Evolutionary conservation across 1,139 yeast genomes (phyloP).

Genomic region (Taphrina wiesneri): DNA sequence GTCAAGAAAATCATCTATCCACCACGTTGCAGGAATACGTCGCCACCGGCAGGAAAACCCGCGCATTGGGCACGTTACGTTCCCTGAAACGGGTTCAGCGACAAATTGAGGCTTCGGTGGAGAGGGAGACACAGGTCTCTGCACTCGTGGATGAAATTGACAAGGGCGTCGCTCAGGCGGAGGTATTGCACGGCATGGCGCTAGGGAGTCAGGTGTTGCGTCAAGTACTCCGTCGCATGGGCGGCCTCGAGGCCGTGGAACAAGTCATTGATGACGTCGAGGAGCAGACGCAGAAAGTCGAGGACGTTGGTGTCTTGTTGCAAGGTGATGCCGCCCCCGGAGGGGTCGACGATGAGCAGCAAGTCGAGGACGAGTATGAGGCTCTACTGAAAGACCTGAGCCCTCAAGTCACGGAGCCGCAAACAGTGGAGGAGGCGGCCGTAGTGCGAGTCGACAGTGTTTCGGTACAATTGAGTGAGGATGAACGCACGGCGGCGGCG

Average conservation of each 20-base stretch:
- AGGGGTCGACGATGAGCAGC: not conserved
- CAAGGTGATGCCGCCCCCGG: not conserved
- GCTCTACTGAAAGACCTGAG: not conserved
- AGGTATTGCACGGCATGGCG: slow-evolving; percentile 14
- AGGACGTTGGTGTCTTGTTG: slow-evolving; percentile 13
- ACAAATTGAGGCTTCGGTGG: not conserved
- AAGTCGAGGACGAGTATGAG: slow-evolving; percentile 5
- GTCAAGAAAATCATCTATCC: not conserved
- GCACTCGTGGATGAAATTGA: slow-evolving; percentile 23
- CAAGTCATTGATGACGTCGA: slow-evolving; percentile 12
- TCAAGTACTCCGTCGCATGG: slow-evolving; percentile 11
- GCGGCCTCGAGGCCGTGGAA: slow-evolving; percentile 28
- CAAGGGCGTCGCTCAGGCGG: slow-evolving; percentile 10
- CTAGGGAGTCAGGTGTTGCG: slow-evolving; percentile 15
- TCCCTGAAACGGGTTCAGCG: slow-evolving; percentile 3
- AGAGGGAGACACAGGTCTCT: slow-evolving; percentile 3
- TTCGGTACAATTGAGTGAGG: not conserved
- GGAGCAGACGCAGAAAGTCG: slow-evolving; percentile 17
- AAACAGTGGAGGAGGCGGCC: too few relatives aligned
- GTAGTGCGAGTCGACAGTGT: not conserved
- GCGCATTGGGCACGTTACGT: slow-evolving; percentile 1
- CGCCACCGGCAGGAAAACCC: not conserved
- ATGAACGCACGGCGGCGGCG: not conserved
- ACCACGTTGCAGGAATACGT: not conserved
- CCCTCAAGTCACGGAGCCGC: too few relatives aligned